phyloP scores from a whole-genome alignment of 176 grass and related monocot species.

The Aegilops longissima region DNA sequence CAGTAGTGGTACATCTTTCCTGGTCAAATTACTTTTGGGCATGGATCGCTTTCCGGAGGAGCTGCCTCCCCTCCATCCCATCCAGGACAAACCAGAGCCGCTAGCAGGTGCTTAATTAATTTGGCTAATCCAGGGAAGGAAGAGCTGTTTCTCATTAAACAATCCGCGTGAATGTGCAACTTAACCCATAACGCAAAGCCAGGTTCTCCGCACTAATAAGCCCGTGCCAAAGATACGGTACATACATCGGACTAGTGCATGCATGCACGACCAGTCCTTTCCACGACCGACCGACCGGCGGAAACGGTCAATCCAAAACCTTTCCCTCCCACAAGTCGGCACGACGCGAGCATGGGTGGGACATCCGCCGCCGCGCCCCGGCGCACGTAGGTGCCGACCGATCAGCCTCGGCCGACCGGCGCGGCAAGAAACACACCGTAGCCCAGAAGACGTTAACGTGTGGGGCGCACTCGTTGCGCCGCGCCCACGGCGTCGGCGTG shows the following conservation, averaged over 20 bases:
- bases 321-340: background rate
- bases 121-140: slow-evolving; percentile 10
- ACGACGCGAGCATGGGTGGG: background rate
- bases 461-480: background rate
- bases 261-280: slow-evolving; percentile 15
- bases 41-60: slow-evolving; percentile 38
- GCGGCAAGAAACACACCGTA: background rate
- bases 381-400: background rate
- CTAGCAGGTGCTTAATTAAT: background rate
- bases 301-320: background rate
- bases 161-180: slow-evolving; percentile 12
- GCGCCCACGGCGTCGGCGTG: background rate
- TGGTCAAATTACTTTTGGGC: slow-evolving; percentile 30
- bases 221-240: background rate
- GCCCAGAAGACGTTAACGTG: background rate
- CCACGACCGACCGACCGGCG: slow-evolving; percentile 13
- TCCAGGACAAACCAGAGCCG: slow-evolving; percentile 25
- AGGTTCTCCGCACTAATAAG: slow-evolving; percentile 27
- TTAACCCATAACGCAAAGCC: slow-evolving; percentile 15
- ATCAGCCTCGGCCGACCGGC: background rate
- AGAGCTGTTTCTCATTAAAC: slow-evolving; percentile 33
- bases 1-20: background rate
- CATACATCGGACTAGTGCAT: background rate
- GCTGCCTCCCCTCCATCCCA: slow-evolving; percentile 34
- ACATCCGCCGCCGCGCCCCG: background rate